Evolutionary conservation across 306 rosid species (phyloP), one percentile per base, ranked within the genome.

Genomic region (Sicyos edulis): DNA sequence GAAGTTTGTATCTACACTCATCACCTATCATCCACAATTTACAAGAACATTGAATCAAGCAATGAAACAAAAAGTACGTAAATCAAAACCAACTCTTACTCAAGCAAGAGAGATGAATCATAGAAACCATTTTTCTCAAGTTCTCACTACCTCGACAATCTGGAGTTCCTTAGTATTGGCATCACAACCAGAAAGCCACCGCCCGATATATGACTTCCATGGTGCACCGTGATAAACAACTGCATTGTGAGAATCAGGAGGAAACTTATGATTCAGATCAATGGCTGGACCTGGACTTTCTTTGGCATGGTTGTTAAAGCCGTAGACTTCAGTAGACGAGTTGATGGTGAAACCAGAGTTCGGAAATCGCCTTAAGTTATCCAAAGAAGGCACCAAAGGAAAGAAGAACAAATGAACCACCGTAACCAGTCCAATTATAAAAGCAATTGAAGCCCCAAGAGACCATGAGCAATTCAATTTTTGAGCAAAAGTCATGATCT

Each of bases 161-260:
- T 82, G 82, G 73, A 93, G 86, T 76, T 90, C 88, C 66, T 82
- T 73, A 8, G 84, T 58, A 70, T 82, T 24, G 56, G 85, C 76
- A 83, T 83, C 85, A 63, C 98, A 93, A 55, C 96, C 92, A 13
- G 97, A 81, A 78, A 93, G 89, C 98, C 98, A 93, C 73, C 58
- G 84, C 37, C 98, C 98, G 21, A 93, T 86, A 80, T 82, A 84
- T 34, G 91, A 88, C 90, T 87, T 90, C 98, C 98, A 93, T 13
- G 97, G 97, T 10, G 92, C 97, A 65, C 86, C 95, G 14, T 54
- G 85, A 80, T 88, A 90, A 74, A 83, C 80, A 80, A 86, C 90
- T 6, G 90, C 90, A 19, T 80, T 71, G 15, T 87, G 96, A 78
- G 76, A 80, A 71, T 88, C 96, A 63, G 84, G 69, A 20, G 91